Conservation (phyloP, 1,139 yeast genomes). For the Protomyces gravidus region DNA sequence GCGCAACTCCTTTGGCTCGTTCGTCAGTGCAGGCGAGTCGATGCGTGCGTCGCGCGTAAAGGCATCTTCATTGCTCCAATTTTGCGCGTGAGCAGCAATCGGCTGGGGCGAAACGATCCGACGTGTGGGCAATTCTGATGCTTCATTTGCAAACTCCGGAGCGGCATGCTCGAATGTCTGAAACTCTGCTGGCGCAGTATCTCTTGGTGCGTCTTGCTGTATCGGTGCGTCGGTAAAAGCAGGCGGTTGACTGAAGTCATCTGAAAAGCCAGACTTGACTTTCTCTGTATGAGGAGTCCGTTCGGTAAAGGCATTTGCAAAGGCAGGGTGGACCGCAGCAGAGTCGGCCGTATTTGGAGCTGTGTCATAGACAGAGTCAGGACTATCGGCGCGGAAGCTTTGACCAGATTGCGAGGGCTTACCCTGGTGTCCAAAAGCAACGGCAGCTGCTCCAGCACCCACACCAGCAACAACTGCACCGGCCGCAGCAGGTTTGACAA, state of each 20-base stretch:
- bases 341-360: conserved; percentile 6
- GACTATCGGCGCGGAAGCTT: not conserved
- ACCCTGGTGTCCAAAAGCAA: not conserved
- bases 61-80: conserved; percentile 23
- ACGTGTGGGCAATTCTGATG: not conserved
- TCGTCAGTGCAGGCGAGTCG: not conserved
- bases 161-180: not conserved
- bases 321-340: not conserved
- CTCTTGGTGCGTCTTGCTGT: not conserved
- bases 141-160: not conserved
- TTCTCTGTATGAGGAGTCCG: not conserved
- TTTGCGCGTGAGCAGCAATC: conserved; percentile 13
- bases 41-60: conserved; percentile 19
- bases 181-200: conserved; percentile 2
- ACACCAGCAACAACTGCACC: conserved; percentile 4
- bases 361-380: conserved; percentile 2
- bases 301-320: not conserved
- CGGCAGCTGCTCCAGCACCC: conserved; percentile 1
- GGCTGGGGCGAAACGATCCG: conserved; percentile 12
- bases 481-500: conserved; percentile 2
- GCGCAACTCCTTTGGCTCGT: not conserved
- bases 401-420: not conserved
- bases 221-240: not conserved
- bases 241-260: not conserved
- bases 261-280: conserved; percentile 7